Percentiles rank a stretch among this genome's conserved stretches.
phyloP scores from a whole-genome alignment of 768 basidiomycete species.

The Peribolospora baueri region DNA sequence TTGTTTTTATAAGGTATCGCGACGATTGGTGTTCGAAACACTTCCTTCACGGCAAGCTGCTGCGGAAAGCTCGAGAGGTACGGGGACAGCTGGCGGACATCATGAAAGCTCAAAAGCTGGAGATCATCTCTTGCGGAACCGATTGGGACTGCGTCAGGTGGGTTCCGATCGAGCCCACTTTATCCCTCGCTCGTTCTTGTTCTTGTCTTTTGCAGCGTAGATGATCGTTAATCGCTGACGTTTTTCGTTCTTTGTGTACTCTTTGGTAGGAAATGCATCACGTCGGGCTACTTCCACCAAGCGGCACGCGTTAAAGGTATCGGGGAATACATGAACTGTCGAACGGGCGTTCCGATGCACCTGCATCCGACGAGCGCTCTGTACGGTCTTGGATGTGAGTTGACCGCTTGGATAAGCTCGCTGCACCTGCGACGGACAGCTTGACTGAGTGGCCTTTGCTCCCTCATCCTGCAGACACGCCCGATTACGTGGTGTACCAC shows the following conservation, averaged over 20 bases:
- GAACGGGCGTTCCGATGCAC: slow-evolving; percentile 78
- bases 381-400: slow-evolving; percentile 81
- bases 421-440: background rate
- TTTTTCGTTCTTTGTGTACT: background rate
- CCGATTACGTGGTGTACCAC: slow-evolving; percentile 90
- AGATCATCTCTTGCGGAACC: slow-evolving; percentile 66
- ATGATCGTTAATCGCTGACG: background rate
- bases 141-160: slow-evolving; percentile 76
- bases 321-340: slow-evolving; percentile 92
- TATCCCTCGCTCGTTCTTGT: background rate
- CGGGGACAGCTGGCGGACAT: slow-evolving; percentile 90
- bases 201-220: slow-evolving; percentile 9
- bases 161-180: background rate
- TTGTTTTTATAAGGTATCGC: slow-evolving; percentile 34
- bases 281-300: slow-evolving; percentile 96
- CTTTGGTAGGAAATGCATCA: slow-evolving; percentile 61
- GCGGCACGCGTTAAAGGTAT: slow-evolving; percentile 95
- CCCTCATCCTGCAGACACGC: slow-evolving; percentile 39
- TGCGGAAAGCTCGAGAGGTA: slow-evolving; percentile 86
- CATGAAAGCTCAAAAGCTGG: slow-evolving; percentile 98
- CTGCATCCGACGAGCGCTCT: slow-evolving; percentile 90
- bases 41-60: slow-evolving; percentile 84
- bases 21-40: slow-evolving; percentile 90
- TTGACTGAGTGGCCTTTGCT: background rate
- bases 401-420: background rate